A percentile compares a stretch with the other conserved stretches of the same genome.
Evolutionary conservation across 2,329 filamentous ascomycete species (phyloP).

Genomic region (Diaporthe eres): DNA sequence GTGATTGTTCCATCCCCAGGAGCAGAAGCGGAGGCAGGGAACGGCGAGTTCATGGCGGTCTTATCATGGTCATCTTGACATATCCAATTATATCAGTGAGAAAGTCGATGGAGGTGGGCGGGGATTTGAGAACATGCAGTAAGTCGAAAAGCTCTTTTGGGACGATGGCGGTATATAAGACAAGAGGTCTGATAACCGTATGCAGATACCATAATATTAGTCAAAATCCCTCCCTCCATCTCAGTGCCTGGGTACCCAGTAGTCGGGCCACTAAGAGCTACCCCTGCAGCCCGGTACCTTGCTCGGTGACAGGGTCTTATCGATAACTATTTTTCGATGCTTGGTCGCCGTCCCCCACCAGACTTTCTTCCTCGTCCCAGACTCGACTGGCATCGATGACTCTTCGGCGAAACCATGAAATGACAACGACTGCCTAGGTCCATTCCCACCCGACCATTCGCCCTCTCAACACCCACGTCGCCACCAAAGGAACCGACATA

Average conservation of each 20-base stretch:
- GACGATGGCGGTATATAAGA: neutral
- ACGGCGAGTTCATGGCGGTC: conserved; percentile 74
- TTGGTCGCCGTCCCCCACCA: conserved; percentile 30
- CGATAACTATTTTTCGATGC: conserved; percentile 33
- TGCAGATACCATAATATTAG: conserved; percentile 17
- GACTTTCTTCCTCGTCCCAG: conserved; percentile 7
- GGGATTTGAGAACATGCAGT: conserved; percentile 38
- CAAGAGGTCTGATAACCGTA: neutral
- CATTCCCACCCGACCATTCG: neutral
- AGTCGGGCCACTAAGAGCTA: neutral
- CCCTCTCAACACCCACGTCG: neutral
- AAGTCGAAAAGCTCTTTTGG: neutral
- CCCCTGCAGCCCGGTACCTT: neutral
- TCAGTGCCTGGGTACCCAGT: neutral
- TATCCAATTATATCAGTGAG: conserved; percentile 20
- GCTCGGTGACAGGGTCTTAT: neutral
- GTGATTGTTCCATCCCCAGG: conserved; percentile 86
- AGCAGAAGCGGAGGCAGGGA: conserved; percentile 78
- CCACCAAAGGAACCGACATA: neutral
- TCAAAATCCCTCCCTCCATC: neutral
- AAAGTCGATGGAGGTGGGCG: conserved; percentile 22
- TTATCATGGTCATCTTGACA: conserved; percentile 53
- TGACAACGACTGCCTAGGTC: conserved; percentile 5
- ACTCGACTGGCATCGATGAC: neutral
- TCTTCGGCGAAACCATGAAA: conserved; percentile 5